Evolutionary conservation across 1,139 yeast species (phyloP).

Genomic region (Taphrina pruni): DNA sequence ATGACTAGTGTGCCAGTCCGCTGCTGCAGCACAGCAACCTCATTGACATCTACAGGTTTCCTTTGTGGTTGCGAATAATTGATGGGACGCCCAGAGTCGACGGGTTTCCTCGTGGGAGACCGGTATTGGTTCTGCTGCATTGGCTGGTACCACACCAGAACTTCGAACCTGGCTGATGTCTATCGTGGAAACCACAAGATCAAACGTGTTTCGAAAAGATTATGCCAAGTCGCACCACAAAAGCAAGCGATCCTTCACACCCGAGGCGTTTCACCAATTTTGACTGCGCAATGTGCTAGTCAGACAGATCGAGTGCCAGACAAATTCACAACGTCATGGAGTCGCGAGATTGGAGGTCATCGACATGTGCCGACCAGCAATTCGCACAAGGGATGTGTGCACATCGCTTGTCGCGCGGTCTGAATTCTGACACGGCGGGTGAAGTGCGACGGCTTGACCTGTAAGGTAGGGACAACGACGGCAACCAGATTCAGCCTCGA

Average conservation of each 20-base stretch:
- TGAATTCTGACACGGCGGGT: not conserved
- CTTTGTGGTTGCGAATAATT: slow-evolving; percentile 23
- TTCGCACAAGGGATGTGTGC: not conserved
- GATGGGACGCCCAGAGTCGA: slow-evolving; percentile 10
- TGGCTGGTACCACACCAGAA: not conserved
- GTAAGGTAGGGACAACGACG: not conserved
- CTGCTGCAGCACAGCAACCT: not conserved
- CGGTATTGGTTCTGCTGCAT: slow-evolving; percentile 7
- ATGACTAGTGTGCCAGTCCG: not conserved
- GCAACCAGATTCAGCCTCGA: slow-evolving; percentile 13
- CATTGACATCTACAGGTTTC: not conserved
- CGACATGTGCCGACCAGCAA: not conserved
- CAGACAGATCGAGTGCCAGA: not conserved
- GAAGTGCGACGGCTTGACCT: slow-evolving; percentile 3
- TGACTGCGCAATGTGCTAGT: not conserved
- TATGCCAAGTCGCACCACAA: not conserved
- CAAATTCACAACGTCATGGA: no score
- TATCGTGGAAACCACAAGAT: not conserved
- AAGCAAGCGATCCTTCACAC: no score
- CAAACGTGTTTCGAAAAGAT: not conserved
- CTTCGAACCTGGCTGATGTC: not conserved
- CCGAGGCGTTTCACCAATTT: no score
- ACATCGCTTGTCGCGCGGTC: not conserved
- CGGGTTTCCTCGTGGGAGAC: slow-evolving; percentile 26
- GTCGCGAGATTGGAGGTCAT: no score